These are phyloP conservation scores for Podila minutissima DNA, from an alignment of 192 early-diverging fungal species.

Conservation along the genomic window DNA sequence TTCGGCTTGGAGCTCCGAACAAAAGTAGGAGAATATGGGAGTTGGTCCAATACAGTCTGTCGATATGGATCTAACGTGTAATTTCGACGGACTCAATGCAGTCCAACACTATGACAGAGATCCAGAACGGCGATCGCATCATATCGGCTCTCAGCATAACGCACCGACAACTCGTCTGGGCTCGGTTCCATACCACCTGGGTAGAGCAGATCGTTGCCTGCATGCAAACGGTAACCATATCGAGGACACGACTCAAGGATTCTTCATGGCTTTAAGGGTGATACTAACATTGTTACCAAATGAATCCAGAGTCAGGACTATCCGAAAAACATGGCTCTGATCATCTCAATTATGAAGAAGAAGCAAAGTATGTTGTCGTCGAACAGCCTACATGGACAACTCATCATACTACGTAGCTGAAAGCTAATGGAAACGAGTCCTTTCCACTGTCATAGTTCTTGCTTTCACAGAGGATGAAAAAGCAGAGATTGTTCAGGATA, in stretches of 20 bases:
- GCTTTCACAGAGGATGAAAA: slow-evolving; percentile 32
- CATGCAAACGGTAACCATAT: slow-evolving; percentile 11
- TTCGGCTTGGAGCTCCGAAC: slow-evolving; percentile 18
- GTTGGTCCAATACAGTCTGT: background rate
- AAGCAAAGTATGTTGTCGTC: slow-evolving; percentile 21
- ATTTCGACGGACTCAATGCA: background rate
- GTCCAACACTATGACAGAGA: slow-evolving; percentile 7
- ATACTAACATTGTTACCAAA: background rate
- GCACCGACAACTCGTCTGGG: slow-evolving; percentile 22
- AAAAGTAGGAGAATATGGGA: slow-evolving; percentile 1
- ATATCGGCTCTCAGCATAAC: slow-evolving; percentile 16
- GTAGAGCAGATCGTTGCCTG: background rate
- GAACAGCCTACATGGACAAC: background rate
- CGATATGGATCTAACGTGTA: too few relatives aligned
- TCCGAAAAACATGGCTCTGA: slow-evolving; percentile 16
- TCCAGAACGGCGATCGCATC: slow-evolving; percentile 24
- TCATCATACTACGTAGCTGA: background rate
- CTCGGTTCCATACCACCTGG: slow-evolving; percentile 19
- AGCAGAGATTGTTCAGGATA: slow-evolving; percentile 9
- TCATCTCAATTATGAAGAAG: slow-evolving; percentile 12
- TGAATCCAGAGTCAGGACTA: slow-evolving; percentile 21
- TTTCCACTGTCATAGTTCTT: slow-evolving; percentile 5
- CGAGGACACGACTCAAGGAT: background rate
- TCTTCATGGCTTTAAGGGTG: background rate
- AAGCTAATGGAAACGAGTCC: background rate